A percentile compares a stretch with the other conserved stretches of the same genome.
Evolutionary conservation across 2,329 filamentous ascomycete species (phyloP).

Genomic region (Penicillium decumbens): DNA sequence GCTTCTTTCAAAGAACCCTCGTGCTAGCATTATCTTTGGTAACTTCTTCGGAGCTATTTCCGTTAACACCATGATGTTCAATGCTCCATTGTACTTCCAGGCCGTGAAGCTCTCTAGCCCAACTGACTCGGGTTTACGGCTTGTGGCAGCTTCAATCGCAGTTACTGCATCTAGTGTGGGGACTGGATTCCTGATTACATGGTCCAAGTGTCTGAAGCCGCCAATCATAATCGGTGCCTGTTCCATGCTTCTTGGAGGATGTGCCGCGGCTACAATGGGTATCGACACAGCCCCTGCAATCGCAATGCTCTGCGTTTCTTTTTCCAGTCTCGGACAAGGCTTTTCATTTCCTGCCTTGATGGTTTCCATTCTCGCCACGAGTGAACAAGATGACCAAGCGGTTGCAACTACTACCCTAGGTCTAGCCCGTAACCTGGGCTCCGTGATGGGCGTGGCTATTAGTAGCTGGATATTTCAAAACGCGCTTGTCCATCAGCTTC

Average conservation of each 20-base stretch:
- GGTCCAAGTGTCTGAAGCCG: conserved; percentile 57
- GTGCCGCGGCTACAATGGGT: conserved; percentile 49
- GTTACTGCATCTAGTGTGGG: conserved; percentile 52
- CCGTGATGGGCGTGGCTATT: conserved; percentile 67
- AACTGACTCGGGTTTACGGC: conserved; percentile 66
- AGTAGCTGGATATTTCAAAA: conserved; percentile 72
- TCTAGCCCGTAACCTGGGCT: conserved; percentile 66
- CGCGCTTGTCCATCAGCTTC: conserved; percentile 57
- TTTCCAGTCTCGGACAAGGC: conserved; percentile 56
- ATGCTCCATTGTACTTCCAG: conserved; percentile 71
- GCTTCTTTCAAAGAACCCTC: conserved; percentile 45
- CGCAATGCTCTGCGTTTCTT: conserved; percentile 56
- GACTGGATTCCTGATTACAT: conserved; percentile 60
- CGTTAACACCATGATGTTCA: conserved; percentile 59
- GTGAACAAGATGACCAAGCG: conserved; percentile 59
- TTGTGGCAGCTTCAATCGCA: conserved; percentile 60
- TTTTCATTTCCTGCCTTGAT: conserved; percentile 62
- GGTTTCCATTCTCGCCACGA: conserved; percentile 59
- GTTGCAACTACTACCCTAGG: conserved; percentile 66
- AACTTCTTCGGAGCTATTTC: conserved; percentile 51
- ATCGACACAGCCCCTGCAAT: conserved; percentile 49
- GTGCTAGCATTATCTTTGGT: conserved; percentile 48
- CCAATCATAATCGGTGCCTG: conserved; percentile 52
- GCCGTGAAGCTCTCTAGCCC: conserved; percentile 66
- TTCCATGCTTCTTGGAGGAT: conserved; percentile 49